Conservation (phyloP, 768 basidiomycete genomes). For the Pleurotus eryngii region DNA sequence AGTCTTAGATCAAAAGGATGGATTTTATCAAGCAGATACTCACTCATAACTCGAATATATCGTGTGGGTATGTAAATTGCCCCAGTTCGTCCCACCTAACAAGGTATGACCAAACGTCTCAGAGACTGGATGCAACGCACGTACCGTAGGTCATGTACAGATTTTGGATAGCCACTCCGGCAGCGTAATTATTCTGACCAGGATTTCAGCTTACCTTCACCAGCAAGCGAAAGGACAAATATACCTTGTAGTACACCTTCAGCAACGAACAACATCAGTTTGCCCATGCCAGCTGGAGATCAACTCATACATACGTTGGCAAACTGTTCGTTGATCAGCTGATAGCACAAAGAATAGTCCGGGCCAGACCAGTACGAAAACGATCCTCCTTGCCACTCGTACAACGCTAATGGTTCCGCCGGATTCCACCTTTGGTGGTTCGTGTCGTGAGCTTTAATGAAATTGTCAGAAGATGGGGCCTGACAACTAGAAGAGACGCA, state of each 20-base stretch:
- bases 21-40: constrained; percentile 1
- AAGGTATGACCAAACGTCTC: background rate
- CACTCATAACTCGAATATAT: constrained; percentile 38
- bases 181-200: constrained; percentile 32
- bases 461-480: background rate
- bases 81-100: constrained; percentile 35
- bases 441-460: constrained; percentile 23
- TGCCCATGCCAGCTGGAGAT: background rate
- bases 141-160: constrained; percentile 36
- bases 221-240: background rate
- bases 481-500: constrained; percentile 9
- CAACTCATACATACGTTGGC: constrained; percentile 23
- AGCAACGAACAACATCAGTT: background rate
- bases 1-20: background rate
- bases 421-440: constrained; percentile 30
- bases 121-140: background rate
- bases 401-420: constrained; percentile 33
- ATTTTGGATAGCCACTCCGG: constrained; percentile 29
- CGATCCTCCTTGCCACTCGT: constrained; percentile 36
- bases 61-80: constrained; percentile 32
- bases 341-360: constrained; percentile 29
- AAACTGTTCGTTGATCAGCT: constrained; percentile 35
- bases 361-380: constrained; percentile 38
- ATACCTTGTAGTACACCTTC: constrained; percentile 31
- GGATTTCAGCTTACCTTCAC: background rate